Evolutionary conservation across 345 rosid species (phyloP), one percentile per base, ranked within the genome.

Genomic region (Lumnitzera littorea): DNA sequence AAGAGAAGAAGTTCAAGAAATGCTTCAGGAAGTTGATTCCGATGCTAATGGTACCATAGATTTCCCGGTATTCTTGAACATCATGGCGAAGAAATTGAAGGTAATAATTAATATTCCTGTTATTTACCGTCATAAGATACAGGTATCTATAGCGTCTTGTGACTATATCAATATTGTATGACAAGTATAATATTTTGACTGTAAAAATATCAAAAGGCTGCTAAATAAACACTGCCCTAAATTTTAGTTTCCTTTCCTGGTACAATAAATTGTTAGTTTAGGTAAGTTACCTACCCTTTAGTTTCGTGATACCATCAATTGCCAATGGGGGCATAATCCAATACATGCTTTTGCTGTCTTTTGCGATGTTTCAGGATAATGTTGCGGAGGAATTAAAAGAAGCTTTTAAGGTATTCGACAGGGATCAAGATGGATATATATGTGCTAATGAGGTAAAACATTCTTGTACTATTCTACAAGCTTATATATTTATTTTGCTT

Each of bases 351-450:
- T 48, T 15, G 53, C 15, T 15, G 62, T 47, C 15, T 24, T 15
- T 59, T 59, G 9, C 1, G 15, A 20, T 36, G 24, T 24, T 62
- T 55, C 62, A 85, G 91, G 86, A 75, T 52, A 77, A 75, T 62
- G 74, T 61, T 20, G 62, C 53, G 0, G 88, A 85, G 23, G 91
- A 85, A 60, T 70, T 85, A 0, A 72, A 70, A 61, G 91, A 85
- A 81, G 91, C 86, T 24, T 83, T 83, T 67, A 79, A 75, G 65
- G 88, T 83, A 11, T 83, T 85, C 46, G 91, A 85, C 61, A 71
- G 88, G 36, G 75, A 85, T 67, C 84, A 79, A 24, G 88, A 85
- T 47, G 88, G 88, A 55, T 85, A 63, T 48, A 85, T 85, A 63
- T 80, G 88, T 15, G 76, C 79, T 48, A 62, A 3, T 27, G 88